Evolutionary conservation across 1,139 yeast species (phyloP).

Genomic region (Scheffersomyces segobiensis): DNA sequence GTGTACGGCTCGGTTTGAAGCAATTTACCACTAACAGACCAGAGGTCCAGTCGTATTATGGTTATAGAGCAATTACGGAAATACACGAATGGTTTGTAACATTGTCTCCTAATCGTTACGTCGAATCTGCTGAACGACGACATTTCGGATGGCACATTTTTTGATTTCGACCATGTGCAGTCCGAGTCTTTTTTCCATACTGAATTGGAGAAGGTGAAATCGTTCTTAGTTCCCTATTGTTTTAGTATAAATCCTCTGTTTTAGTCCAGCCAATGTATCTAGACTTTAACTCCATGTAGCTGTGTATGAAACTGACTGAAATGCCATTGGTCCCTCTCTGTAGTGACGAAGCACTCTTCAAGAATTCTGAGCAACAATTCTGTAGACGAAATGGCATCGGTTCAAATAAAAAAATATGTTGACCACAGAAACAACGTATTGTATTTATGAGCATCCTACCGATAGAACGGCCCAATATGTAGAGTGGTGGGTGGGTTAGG

Average conservation of each 20-base stretch:
- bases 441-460: not conserved
- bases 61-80: not conserved
- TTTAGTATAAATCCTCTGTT: not conserved
- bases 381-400: not conserved
- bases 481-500: not conserved
- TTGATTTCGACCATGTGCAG: not conserved
- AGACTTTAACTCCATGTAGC: not conserved
- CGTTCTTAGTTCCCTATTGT: not conserved
- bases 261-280: not conserved
- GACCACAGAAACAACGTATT: not conserved
- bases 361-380: not conserved
- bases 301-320: not conserved
- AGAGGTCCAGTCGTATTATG: not conserved
- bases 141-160: not conserved
- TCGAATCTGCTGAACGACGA: not conserved
- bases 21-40: not conserved
- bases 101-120: not conserved
- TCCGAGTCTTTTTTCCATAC: not conserved
- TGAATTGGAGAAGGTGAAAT: not conserved
- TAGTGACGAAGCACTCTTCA: not conserved
- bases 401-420: not conserved
- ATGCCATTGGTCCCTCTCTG: not conserved
- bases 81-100: not conserved
- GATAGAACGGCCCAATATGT: not conserved
- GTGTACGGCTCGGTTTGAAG: not conserved